These are phyloP conservation scores for Pelargonium citronellum DNA, from an alignment of 441 rosid species.

Conservation along the genomic window DNA sequence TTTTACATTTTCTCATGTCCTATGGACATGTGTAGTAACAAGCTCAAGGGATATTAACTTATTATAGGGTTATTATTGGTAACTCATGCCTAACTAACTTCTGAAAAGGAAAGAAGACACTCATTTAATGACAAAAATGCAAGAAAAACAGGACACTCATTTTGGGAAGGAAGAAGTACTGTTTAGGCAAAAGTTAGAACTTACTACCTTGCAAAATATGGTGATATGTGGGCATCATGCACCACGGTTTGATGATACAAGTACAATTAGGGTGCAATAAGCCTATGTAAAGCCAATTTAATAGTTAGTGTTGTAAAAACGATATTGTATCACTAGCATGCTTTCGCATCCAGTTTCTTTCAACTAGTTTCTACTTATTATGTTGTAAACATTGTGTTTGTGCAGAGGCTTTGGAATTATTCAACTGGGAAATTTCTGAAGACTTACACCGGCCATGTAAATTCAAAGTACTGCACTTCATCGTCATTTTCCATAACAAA, in stretches of 20 bases:
- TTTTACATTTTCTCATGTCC: no score
- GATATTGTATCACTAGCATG: not conserved
- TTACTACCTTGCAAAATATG: not conserved
- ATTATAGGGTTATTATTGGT: no score
- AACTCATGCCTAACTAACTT: no score
- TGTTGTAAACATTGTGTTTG: slow-evolving; percentile 8
- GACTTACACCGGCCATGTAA: slow-evolving; percentile 71
- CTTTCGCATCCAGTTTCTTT: not conserved
- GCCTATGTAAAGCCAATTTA: not conserved
- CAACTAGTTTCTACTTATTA: not conserved
- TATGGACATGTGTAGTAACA: no score
- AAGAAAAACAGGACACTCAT: no score
- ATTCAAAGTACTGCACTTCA: slow-evolving; percentile 60
- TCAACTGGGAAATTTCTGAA: slow-evolving; percentile 67
- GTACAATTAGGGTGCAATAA: not conserved
- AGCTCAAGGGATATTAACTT: no score
- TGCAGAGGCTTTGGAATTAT: slow-evolving; percentile 87
- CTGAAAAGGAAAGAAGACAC: no score
- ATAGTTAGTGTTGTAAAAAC: not conserved
- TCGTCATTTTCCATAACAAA: slow-evolving; percentile 73
- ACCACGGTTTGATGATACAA: not conserved
- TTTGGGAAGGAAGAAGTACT: no score
- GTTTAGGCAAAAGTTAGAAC: not conserved
- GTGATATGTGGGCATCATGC: not conserved
- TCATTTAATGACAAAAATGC: no score